Percentiles rank a stretch among this genome's conserved stretches.
These are phyloP conservation scores for Trichosporon sp. DNA, from an alignment of 1,284 basidiomycete genomes.

Conservation along the genomic window DNA sequence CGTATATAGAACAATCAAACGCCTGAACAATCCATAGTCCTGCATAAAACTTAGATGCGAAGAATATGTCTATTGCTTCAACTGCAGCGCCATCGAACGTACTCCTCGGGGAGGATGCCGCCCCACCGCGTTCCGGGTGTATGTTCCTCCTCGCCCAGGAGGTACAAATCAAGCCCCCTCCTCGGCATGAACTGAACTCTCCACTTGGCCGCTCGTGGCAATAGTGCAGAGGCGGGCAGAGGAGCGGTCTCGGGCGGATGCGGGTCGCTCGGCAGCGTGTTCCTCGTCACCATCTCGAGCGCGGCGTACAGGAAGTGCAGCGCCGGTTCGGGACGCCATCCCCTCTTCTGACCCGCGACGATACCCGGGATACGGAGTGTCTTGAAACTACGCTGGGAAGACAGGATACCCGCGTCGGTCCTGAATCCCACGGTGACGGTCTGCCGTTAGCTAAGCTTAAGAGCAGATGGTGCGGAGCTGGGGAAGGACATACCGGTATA, in stretches of 20 bases:
- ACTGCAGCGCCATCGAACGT: slow-evolving; percentile 42
- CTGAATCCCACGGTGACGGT: slow-evolving; percentile 91
- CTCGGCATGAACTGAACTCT: slow-evolving; percentile 49
- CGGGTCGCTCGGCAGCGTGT: slow-evolving; percentile 48
- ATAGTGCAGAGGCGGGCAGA: slow-evolving; percentile 16
- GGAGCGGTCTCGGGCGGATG: slow-evolving; percentile 19
- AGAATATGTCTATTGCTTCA: background rate
- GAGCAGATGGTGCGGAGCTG: background rate
- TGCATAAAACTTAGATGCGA: background rate
- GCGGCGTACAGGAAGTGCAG: slow-evolving; percentile 49
- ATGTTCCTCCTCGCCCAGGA: slow-evolving; percentile 33
- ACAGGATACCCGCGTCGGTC: slow-evolving; percentile 70
- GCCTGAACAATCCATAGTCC: slow-evolving; percentile 3
- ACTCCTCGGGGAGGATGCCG: slow-evolving; percentile 47
- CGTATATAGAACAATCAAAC: background rate
- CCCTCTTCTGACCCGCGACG: slow-evolving; percentile 17
- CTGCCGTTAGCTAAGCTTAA: slow-evolving; percentile 54
- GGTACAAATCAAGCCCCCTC: slow-evolving; percentile 46
- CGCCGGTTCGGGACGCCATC: slow-evolving; percentile 45
- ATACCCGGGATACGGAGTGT: slow-evolving; percentile 66
- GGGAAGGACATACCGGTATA: slow-evolving; percentile 68
- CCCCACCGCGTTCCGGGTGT: slow-evolving; percentile 45
- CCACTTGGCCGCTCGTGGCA: slow-evolving; percentile 47
- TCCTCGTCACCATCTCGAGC: slow-evolving; percentile 37
- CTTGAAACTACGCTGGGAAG: slow-evolving; percentile 67